Evolutionary conservation across 805 yeast genomes (phyloP).

Genomic region (Hanseniaspora meyeri): DNA sequence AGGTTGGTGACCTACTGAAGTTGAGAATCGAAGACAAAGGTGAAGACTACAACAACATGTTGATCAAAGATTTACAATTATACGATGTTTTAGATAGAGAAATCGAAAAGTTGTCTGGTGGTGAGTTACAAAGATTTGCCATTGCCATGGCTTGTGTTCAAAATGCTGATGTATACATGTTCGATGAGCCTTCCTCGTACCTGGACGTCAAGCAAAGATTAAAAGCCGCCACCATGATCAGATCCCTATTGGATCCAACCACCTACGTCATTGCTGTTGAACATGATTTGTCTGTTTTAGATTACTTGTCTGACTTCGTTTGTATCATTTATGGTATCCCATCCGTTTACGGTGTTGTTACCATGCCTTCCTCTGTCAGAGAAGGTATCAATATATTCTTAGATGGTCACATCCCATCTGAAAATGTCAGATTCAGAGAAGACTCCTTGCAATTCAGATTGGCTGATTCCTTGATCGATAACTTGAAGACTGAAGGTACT

Average conservation of each 20-base stretch:
- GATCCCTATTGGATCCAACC: constrained; percentile 66
- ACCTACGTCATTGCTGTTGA: constrained; percentile 91
- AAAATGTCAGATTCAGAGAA: constrained; percentile 90
- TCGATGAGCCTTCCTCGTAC: constrained; percentile 97
- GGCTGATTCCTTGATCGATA: constrained; percentile 62
- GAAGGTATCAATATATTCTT: constrained; percentile 98
- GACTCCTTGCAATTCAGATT: constrained; percentile 90
- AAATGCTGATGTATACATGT: constrained; percentile 92
- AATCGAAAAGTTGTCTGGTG: constrained; percentile 84
- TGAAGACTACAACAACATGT: constrained; percentile 48
- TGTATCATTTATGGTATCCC: constrained; percentile 97
- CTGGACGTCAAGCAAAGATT: constrained; percentile 97
- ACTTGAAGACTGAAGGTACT: constrained; percentile 55
- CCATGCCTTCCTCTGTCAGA: constrained; percentile 90
- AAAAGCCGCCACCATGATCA: constrained; percentile 88
- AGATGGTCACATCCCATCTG: constrained; percentile 96
- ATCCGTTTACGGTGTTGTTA: constrained; percentile 96
- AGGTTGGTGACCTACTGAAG: constrained; percentile 74
- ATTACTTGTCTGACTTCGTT: constrained; percentile 89
- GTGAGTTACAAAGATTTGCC: constrained; percentile 96
- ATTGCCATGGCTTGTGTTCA: constrained; percentile 96
- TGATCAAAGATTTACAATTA: constrained; percentile 63
- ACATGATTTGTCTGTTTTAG: constrained; percentile 96
- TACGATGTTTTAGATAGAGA: constrained; percentile 72
- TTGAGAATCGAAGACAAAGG: constrained; percentile 58